Evolutionary conservation across 495 filamentous ascomycete species (phyloP), one percentile per base, ranked within the genome.

Genomic region (Jackrogersella multiformis): DNA sequence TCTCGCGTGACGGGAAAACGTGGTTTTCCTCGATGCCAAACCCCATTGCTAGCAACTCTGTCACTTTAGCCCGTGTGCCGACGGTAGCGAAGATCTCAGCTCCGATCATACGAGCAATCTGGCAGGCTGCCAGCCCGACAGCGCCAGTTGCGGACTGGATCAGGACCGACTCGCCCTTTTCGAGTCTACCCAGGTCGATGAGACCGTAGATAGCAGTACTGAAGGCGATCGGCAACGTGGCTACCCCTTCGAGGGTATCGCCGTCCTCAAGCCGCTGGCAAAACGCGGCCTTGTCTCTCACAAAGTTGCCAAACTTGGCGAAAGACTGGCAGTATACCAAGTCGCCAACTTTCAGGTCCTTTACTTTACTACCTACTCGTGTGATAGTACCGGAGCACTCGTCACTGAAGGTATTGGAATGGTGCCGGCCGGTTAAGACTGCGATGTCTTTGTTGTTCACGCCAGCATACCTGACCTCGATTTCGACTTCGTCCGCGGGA

Each of bases 331-430:
- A 9, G 8, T 12, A 12, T 9, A 38, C 13, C 3, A 5, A 2
- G 3, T 9, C 13, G 3, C 35, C 35, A n/a, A 15, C 8, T 3
- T 56, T 24, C 24, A 35, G 34, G 24, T 24, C 18, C 8, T 46
- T 49, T 6, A 70, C 67, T 28, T 46, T 60, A 1, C 49, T 8
- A 9, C 70, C 70, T 36, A 65, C 39, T 44, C 48, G 41, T 6
- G 49, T 68, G 0, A 73, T 55, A 6, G 69, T 23, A 21, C 68
- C 71, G 18, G 60, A 61, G 30, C 69, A 51, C 36, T 69, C 64
- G 41, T 74, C 61, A 68, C 68, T 71, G 41, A 74, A 68, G 1
- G 61, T 61, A 38, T 63, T 66, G n/a, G n/a, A n/a, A n/a, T n/a
- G n/a, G n/a, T n/a, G n/a, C n/a, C n/a, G n/a, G n/a, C n/a, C n/a